A percentile compares a stretch with the other conserved stretches of the same genome.
phyloP scores from a whole-genome alignment of 2,329 filamentous ascomycete species.

The Pseudocercospora eumusae region DNA sequence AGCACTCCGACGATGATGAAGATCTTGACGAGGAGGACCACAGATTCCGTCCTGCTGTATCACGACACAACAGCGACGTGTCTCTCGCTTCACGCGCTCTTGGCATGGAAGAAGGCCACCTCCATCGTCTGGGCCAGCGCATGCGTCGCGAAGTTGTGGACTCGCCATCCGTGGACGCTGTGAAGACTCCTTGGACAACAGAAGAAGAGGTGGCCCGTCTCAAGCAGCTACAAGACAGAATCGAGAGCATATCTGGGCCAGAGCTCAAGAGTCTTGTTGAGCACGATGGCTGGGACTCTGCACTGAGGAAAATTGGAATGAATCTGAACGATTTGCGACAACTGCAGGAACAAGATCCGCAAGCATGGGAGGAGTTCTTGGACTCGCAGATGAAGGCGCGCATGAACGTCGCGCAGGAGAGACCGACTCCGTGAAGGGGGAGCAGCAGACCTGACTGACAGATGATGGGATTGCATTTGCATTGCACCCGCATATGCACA shows the following conservation, averaged over 20 bases:
- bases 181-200: conserved; percentile 29
- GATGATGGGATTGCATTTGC: not conserved
- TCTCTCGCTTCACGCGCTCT: conserved; percentile 66
- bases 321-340: conserved; percentile 67
- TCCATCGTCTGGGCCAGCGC: conserved; percentile 68
- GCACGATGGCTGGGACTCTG: conserved; percentile 57
- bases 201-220: conserved; percentile 40
- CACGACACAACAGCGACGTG: conserved; percentile 66
- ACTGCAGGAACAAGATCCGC: conserved; percentile 52
- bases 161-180: conserved; percentile 39
- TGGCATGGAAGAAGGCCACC: conserved; percentile 67
- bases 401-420: conserved; percentile 34
- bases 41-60: conserved; percentile 46
- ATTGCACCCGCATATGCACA: not conserved
- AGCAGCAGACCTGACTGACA: not conserved
- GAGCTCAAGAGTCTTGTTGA: conserved; percentile 66
- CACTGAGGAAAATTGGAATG: conserved; percentile 63
- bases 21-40: conserved; percentile 38
- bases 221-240: conserved; percentile 44
- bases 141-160: conserved; percentile 65
- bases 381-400: conserved; percentile 41
- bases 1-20: conserved; percentile 37
- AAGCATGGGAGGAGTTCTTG: conserved; percentile 40
- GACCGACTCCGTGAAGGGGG: conserved; percentile 2
- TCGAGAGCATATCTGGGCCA: conserved; percentile 58